phyloP scores from a whole-genome alignment of 129 eudicot genomes.

The Lonicera japonica region DNA sequence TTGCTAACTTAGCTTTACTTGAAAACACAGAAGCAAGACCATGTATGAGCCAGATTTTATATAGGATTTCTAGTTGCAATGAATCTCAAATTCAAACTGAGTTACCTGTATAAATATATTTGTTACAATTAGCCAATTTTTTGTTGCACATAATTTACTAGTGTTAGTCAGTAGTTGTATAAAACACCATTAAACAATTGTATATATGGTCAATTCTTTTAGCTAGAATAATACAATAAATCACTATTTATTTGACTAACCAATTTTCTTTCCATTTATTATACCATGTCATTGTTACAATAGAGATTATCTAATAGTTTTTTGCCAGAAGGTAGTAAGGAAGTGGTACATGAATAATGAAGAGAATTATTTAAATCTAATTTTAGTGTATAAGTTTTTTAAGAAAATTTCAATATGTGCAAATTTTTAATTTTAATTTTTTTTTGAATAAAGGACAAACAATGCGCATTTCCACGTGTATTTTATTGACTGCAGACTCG shows the following conservation, averaged over 20 bases:
- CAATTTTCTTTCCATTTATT: no score
- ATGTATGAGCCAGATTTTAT: conserved; percentile 52
- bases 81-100: conserved; percentile 23
- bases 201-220: not conserved
- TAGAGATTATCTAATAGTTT: no score
- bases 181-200: not conserved
- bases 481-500: no score
- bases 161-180: not conserved
- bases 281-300: no score
- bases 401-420: no score
- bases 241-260: not conserved
- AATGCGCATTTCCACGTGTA: no score
- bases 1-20: conserved; percentile 55
- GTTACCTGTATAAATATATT: conserved; percentile 34
- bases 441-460: no score
- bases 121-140: not conserved
- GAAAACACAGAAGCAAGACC: conserved; percentile 62
- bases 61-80: conserved; percentile 42
- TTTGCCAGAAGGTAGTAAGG: no score
- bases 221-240: not conserved
- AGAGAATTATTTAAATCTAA: no score
- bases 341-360: no score
- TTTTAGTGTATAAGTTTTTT: no score
- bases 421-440: no score
- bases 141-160: not conserved